These are phyloP conservation scores for Acanthamoeba triangularis DNA, from an alignment of 208 protist species.

Conservation along the genomic window DNA sequence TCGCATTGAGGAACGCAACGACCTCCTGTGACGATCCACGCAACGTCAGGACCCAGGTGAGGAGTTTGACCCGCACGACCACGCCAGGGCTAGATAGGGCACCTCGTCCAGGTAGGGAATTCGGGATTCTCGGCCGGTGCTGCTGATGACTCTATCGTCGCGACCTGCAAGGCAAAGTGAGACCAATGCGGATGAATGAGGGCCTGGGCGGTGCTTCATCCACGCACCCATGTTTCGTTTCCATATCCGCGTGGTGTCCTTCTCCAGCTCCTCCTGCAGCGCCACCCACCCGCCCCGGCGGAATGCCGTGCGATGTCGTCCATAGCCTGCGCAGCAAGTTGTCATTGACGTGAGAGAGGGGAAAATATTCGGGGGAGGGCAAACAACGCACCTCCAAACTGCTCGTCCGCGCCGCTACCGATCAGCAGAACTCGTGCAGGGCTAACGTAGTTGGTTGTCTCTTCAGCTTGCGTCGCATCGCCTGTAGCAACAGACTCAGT, in stretches of 20 bases:
- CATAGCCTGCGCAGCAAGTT: slow-evolving; percentile 17
- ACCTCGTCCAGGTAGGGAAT: slow-evolving; percentile 70
- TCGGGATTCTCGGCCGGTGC: slow-evolving; percentile 66
- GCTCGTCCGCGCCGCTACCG: slow-evolving; percentile 70
- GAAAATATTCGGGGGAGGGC: not conserved
- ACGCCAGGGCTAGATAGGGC: not conserved
- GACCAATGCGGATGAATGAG: not conserved
- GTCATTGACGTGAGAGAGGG: not conserved
- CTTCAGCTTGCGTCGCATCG: not conserved
- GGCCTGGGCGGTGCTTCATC: not conserved
- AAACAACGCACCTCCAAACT: slow-evolving; percentile 48
- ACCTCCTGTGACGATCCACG: slow-evolving; percentile 25
- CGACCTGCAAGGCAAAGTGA: not conserved
- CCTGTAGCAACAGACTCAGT: not conserved
- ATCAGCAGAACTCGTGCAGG: slow-evolving; percentile 44
- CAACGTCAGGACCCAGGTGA: too few species aligned
- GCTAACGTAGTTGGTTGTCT: not conserved
- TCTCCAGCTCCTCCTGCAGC: slow-evolving; percentile 75
- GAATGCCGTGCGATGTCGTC: slow-evolving; percentile 61
- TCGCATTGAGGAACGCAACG: slow-evolving; percentile 13
- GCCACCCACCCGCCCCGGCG: slow-evolving; percentile 10
- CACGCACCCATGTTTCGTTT: slow-evolving; percentile 71
- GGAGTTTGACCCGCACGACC: not conserved
- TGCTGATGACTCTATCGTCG: slow-evolving; percentile 73
- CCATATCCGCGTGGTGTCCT: slow-evolving; percentile 69